Percentiles rank a stretch among this genome's conserved stretches.
Conservation (phyloP, 768 basidiomycete species). For the Russula brevipes region DNA sequence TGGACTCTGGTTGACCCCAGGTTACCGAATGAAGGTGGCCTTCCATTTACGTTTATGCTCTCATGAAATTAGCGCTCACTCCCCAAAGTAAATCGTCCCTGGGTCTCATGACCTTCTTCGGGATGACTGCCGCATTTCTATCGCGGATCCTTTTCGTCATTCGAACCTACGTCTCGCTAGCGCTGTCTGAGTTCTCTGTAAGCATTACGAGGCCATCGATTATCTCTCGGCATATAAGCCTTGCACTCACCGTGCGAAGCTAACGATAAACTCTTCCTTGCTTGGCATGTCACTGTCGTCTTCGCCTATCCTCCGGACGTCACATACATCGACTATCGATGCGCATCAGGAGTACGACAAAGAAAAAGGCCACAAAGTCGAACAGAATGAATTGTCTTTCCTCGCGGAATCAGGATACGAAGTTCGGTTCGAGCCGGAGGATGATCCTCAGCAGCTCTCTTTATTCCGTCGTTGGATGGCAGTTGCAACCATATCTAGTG, state of each 20-base stretch:
- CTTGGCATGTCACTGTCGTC: not conserved
- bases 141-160: not conserved
- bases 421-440: conserved; percentile 16
- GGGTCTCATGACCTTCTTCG: too few species aligned
- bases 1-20: too few species aligned
- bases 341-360: not conserved
- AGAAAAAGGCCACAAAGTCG: not conserved
- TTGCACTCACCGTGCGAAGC: not conserved
- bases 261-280: not conserved
- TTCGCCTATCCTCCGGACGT: not conserved
- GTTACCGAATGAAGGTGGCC: too few species aligned
- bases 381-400: not conserved
- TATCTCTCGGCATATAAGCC: not conserved
- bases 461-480: conserved; percentile 18
- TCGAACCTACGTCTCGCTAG: not conserved
- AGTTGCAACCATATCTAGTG: conserved; percentile 5
- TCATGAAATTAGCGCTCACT: too few species aligned
- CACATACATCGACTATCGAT: not conserved
- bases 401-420: not conserved
- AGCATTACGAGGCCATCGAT: not conserved
- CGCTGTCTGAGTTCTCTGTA: not conserved
- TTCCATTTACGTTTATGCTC: too few species aligned
- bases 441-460: conserved; percentile 22
- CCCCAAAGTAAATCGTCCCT: too few species aligned
- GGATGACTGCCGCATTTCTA: too few species aligned